Conservation (phyloP, 1,284 basidiomycete genomes). For the Macrocybe sp. region DNA sequence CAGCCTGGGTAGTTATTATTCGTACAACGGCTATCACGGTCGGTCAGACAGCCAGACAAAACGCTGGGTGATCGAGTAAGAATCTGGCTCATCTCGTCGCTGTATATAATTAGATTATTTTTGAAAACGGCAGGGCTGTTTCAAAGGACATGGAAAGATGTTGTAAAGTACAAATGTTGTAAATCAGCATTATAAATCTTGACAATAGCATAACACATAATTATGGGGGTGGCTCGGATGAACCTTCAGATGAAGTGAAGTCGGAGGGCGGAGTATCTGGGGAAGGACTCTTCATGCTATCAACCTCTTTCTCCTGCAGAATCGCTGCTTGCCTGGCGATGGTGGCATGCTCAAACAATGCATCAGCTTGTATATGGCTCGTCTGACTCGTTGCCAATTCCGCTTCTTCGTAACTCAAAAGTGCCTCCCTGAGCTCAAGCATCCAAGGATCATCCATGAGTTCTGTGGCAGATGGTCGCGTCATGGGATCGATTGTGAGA, state of each 20-base stretch:
- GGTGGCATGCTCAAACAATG: slow-evolving; percentile 44
- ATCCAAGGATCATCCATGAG: slow-evolving; percentile 93
- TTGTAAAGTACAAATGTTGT: neutral
- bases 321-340: slow-evolving; percentile 53
- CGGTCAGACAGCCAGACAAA: slow-evolving; percentile 24
- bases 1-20: slow-evolving; percentile 18
- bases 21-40: slow-evolving; percentile 19
- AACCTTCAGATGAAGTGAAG: slow-evolving; percentile 4
- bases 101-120: too few species aligned
- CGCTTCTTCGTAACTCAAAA: slow-evolving; percentile 62
- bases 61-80: slow-evolving; percentile 55
- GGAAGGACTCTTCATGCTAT: slow-evolving; percentile 41
- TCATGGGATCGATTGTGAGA: slow-evolving; percentile 82
- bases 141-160: neutral
- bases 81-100: too few species aligned
- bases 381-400: slow-evolving; percentile 51
- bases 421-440: slow-evolving; percentile 67
- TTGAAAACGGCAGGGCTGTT: too few species aligned
- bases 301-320: slow-evolving; percentile 56
- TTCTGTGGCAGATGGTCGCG: slow-evolving; percentile 82
- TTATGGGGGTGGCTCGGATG: neutral
- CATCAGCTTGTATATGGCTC: slow-evolving; percentile 39
- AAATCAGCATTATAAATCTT: neutral
- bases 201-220: neutral
- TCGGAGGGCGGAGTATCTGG: slow-evolving; percentile 29